A percentile compares a stretch with the other conserved stretches of the same genome.
Conservation (phyloP, 331 rosid genomes). For the Arachis monticola region DNA sequence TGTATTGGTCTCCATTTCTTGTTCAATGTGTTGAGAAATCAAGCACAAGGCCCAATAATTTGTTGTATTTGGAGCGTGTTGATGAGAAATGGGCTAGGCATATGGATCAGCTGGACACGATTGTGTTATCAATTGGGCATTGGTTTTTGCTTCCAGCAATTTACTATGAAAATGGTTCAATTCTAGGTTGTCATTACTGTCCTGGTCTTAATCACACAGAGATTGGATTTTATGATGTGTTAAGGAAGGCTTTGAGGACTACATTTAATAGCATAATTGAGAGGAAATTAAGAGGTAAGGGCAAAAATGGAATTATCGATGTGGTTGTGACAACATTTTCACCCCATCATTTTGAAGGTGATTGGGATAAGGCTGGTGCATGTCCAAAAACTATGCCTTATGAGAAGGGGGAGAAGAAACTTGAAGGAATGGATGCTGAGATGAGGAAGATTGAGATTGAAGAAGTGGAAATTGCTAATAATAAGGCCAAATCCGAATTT, state of each 20-base stretch:
- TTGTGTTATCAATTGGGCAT: slow-evolving; percentile 82
- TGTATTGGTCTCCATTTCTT: slow-evolving; percentile 88
- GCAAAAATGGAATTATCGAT: slow-evolving; percentile 36
- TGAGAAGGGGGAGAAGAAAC: slow-evolving; percentile 50
- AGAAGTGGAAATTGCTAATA: slow-evolving; percentile 58
- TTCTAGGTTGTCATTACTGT: slow-evolving; percentile 75
- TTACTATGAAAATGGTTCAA: slow-evolving; percentile 58
- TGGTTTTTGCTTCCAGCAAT: slow-evolving; percentile 82
- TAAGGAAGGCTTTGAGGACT: slow-evolving; percentile 61
- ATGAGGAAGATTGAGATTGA: slow-evolving; percentile 68
- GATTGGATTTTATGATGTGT: slow-evolving; percentile 64
- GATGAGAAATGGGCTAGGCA: slow-evolving; percentile 69
- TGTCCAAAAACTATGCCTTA: slow-evolving; percentile 67
- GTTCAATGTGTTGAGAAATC: slow-evolving; percentile 77
- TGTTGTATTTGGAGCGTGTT: slow-evolving; percentile 56
- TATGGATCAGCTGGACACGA: slow-evolving; percentile 49
- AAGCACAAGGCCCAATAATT: slow-evolving; percentile 47
- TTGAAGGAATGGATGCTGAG: slow-evolving; percentile 82
- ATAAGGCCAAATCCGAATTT: slow-evolving; percentile 41
- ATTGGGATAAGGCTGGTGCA: slow-evolving; percentile 78
- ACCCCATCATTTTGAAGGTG: slow-evolving; percentile 82
- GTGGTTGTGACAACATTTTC: slow-evolving; percentile 70
- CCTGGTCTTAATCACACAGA: slow-evolving; percentile 72
- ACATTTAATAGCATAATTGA: slow-evolving; percentile 55
- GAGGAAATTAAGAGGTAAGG: slow-evolving; percentile 35